phyloP scores from a whole-genome alignment of 805 yeast genomes.

The Saccharomycopsis schoenii region DNA sequence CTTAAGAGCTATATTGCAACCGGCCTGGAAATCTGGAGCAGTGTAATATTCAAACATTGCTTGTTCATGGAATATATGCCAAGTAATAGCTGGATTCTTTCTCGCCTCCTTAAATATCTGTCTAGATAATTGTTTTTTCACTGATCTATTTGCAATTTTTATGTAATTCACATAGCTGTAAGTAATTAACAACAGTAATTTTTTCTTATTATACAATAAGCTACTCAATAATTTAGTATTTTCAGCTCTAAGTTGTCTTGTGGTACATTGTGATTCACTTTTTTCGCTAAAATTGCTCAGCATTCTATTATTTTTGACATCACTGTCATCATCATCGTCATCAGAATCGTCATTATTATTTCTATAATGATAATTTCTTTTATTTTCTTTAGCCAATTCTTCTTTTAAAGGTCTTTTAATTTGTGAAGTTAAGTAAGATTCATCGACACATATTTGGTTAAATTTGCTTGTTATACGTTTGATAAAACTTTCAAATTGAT shows the following conservation, averaged over 20 bases:
- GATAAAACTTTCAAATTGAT: slow-evolving; percentile 41
- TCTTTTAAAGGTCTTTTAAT: slow-evolving; percentile 4
- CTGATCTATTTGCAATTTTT: slow-evolving; percentile 56
- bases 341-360: slow-evolving; percentile 11
- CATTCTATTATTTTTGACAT: slow-evolving; percentile 5
- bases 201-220: slow-evolving; percentile 16
- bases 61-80: slow-evolving; percentile 71
- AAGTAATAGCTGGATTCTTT: slow-evolving; percentile 55
- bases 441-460: slow-evolving; percentile 17
- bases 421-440: slow-evolving; percentile 19
- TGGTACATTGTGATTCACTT: slow-evolving; percentile 12
- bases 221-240: slow-evolving; percentile 7
- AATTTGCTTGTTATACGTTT: slow-evolving; percentile 34
- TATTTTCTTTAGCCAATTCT: slow-evolving; percentile 4
- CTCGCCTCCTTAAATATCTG: slow-evolving; percentile 68
- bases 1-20: slow-evolving; percentile 57
- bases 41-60: slow-evolving; percentile 70
- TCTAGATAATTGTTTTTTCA: slow-evolving; percentile 23
- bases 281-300: slow-evolving; percentile 16
- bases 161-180: slow-evolving; percentile 58
- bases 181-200: slow-evolving; percentile 31
- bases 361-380: slow-evolving; percentile 8
- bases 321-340: slow-evolving; percentile 7
- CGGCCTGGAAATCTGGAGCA: slow-evolving; percentile 32
- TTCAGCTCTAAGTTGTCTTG: slow-evolving; percentile 12